Conservation (phyloP, 768 basidiomycete species). For the Pleurotus ostreatus region DNA sequence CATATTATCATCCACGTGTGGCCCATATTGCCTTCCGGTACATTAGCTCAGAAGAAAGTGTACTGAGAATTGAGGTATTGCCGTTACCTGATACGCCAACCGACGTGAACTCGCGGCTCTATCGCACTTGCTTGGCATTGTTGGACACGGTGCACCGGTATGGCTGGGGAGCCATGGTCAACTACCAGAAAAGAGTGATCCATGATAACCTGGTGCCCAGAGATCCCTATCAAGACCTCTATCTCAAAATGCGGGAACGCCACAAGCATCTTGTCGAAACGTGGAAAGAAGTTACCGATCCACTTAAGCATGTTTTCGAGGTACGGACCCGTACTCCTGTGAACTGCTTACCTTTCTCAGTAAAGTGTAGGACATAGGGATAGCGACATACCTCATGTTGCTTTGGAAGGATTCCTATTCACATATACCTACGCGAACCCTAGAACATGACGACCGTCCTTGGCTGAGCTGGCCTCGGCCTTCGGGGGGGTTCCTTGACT, state of each 20-base stretch:
- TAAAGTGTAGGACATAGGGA: constrained; percentile 78
- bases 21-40: constrained; percentile 80
- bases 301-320: constrained; percentile 88
- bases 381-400: constrained; percentile 89
- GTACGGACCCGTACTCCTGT: constrained; percentile 29
- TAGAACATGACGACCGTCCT: constrained; percentile 27
- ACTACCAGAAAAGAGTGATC: constrained; percentile 81
- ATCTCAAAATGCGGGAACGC: constrained; percentile 80
- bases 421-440: constrained; percentile 7
- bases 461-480: constrained; percentile 80
- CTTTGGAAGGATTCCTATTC: constrained; percentile 80
- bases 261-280: constrained; percentile 71
- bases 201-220: constrained; percentile 80
- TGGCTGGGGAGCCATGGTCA: constrained; percentile 76
- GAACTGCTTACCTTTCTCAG: background rate
- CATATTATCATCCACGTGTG: constrained; percentile 90
- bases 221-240: constrained; percentile 86
- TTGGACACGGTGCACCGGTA: constrained; percentile 85
- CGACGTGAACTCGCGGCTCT: constrained; percentile 60
- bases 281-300: constrained; percentile 84
- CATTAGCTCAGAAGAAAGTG: constrained; percentile 1
- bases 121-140: constrained; percentile 76
- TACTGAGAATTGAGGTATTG: constrained; percentile 54
- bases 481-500: constrained; percentile 81
- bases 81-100: constrained; percentile 46